phyloP scores from a whole-genome alignment of 1,284 basidiomycete species.

The Cystobasidium pallidum region DNA sequence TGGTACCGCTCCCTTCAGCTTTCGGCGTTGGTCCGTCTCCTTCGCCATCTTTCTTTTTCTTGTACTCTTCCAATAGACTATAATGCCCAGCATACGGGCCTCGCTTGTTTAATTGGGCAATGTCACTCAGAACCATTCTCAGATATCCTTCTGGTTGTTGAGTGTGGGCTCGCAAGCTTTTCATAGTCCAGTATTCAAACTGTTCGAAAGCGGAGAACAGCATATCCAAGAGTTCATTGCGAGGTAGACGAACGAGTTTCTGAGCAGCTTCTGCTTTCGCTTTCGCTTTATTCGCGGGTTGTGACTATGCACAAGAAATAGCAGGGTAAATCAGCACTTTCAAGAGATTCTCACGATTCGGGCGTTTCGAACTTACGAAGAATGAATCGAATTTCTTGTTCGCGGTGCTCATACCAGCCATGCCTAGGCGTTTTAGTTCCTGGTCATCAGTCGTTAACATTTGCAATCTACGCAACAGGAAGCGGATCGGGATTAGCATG shows the following conservation, averaged over 20 bases:
- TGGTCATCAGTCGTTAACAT: constrained; percentile 22
- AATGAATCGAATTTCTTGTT: constrained; percentile 51
- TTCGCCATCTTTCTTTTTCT: constrained; percentile 21
- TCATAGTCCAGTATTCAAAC: constrained; percentile 80
- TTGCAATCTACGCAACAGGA: constrained; percentile 9
- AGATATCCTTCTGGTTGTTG: constrained; percentile 91
- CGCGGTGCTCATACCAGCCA: constrained; percentile 33
- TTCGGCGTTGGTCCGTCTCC: background rate
- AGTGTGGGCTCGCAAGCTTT: constrained; percentile 74
- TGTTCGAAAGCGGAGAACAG: constrained; percentile 80
- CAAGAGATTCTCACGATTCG: background rate
- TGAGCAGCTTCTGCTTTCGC: constrained; percentile 44
- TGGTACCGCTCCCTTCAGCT: constrained; percentile 21
- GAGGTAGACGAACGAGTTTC: constrained; percentile 82
- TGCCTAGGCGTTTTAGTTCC: constrained; percentile 33
- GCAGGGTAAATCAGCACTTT: background rate
- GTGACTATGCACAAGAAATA: no score
- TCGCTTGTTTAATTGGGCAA: constrained; percentile 77
- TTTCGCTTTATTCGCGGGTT: constrained; percentile 48
- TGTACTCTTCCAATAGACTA: constrained; percentile 44
- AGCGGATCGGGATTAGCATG: background rate
- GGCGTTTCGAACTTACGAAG: constrained; percentile 46
- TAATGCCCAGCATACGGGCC: constrained; percentile 65
- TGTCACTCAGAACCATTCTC: constrained; percentile 79
- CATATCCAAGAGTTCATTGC: constrained; percentile 83